Evolutionary conservation across 2,329 filamentous ascomycete genomes (phyloP).

Genomic region (Nigrograna mackinnonii): DNA sequence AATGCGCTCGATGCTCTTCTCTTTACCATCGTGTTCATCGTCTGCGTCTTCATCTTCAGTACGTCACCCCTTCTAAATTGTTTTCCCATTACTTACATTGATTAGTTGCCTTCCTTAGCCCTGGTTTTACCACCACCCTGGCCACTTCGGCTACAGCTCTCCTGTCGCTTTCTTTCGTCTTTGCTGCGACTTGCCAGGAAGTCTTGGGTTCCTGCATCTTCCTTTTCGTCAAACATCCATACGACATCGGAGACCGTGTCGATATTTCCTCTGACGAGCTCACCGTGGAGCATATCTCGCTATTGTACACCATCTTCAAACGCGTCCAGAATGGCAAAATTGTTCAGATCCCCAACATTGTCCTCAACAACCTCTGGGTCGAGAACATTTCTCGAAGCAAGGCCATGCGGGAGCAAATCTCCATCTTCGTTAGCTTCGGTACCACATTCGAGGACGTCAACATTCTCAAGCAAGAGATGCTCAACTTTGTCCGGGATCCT

Average conservation of each 20-base stretch:
- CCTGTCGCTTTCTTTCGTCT: conserved; percentile 95
- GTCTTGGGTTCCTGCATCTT: conserved; percentile 99
- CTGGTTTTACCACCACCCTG: conserved; percentile 80
- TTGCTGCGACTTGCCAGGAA: conserved; percentile 88
- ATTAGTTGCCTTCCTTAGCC: conserved; percentile 82
- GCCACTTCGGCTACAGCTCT: conserved; percentile 90
- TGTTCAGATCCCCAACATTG: conserved; percentile 84
- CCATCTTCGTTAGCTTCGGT: conserved; percentile 80
- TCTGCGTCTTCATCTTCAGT: conserved; percentile 82
- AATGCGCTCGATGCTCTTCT: conserved; percentile 87
- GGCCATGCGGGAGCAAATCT: conserved; percentile 85
- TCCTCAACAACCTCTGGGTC: conserved; percentile 90
- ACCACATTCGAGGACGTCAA: conserved; percentile 91
- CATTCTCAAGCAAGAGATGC: conserved; percentile 80
- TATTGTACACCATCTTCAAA: conserved; percentile 91
- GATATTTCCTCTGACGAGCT: conserved; percentile 74
- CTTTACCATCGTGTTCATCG: conserved; percentile 76
- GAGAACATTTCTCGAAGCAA: conserved; percentile 92
- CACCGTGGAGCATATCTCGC: conserved; percentile 89
- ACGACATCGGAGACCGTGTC: conserved; percentile 92
- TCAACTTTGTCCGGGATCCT: conserved; percentile 77
- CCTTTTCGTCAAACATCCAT: conserved; percentile 97
- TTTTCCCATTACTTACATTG: conserved; percentile 18
- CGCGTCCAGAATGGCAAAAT: conserved; percentile 81
- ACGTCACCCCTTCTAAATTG: conserved; percentile 38